phyloP scores from a whole-genome alignment of 2,329 filamentous ascomycete species.

The Talaromyces atroroseus region DNA sequence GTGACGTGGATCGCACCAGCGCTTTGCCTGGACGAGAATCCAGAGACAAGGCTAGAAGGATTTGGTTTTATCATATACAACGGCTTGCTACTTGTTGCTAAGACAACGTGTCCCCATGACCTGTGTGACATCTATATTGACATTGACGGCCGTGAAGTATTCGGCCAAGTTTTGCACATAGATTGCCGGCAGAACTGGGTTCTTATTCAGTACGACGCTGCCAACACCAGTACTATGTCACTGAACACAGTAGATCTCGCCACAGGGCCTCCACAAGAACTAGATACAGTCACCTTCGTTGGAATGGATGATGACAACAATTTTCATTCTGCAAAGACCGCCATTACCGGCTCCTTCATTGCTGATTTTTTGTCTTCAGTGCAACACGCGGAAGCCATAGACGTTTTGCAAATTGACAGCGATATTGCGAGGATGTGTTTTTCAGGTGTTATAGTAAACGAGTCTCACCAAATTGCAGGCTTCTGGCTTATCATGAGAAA shows the following conservation, averaged over 20 bases:
- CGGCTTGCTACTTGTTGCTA: not conserved
- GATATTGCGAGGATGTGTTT: not conserved
- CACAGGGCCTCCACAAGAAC: not conserved
- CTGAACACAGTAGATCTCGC: not conserved
- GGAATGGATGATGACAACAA: not conserved
- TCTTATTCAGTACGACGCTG: constrained; percentile 3
- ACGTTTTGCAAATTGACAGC: constrained; percentile 8
- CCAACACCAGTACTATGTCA: constrained; percentile 5
- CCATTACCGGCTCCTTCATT: constrained; percentile 1
- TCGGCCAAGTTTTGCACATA: constrained; percentile 4
- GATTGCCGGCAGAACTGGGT: constrained; percentile 8
- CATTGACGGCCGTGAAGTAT: constrained; percentile 9
- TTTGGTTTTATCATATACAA: constrained; percentile 5
- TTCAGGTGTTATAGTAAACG: constrained; percentile 6
- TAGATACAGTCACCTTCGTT: constrained; percentile 6
- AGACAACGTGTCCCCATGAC: constrained; percentile 3
- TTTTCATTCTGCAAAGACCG: constrained; percentile 5
- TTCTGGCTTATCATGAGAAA: constrained; percentile 7
- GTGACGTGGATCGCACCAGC: constrained; percentile 6
- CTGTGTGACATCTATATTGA: constrained; percentile 10
- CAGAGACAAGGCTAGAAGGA: not conserved
- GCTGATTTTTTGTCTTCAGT: not conserved
- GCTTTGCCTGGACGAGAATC: constrained; percentile 2
- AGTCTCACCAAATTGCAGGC: not conserved
- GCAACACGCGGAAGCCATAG: constrained; percentile 7